A percentile compares a stretch with the other conserved stretches of the same genome.
phyloP scores from a whole-genome alignment of 164 flowering plant genomes.

The Brasenia schreberi region DNA sequence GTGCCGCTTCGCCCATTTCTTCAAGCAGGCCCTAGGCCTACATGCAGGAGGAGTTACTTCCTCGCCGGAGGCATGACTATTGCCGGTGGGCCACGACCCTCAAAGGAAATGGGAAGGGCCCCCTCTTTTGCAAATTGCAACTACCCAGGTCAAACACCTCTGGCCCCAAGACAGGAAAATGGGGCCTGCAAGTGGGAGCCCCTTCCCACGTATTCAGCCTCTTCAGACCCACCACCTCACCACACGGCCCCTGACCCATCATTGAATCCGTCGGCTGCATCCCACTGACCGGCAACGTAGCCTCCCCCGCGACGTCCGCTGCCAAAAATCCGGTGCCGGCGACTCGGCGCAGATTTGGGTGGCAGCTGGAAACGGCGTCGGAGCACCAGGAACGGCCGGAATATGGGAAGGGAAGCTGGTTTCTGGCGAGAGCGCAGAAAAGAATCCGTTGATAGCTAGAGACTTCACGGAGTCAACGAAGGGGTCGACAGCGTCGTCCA shows the following conservation, averaged over 20 bases:
- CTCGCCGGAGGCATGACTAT: too few relatives aligned
- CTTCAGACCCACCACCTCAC: neutral
- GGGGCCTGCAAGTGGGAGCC: neutral
- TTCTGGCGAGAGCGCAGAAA: neutral
- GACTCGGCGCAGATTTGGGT: neutral
- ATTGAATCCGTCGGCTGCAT: neutral
- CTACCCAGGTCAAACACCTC: neutral
- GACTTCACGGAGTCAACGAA: neutral
- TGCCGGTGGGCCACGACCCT: too few relatives aligned
- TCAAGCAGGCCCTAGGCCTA: too few relatives aligned
- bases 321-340: neutral
- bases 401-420: neutral
- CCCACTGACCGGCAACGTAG: neutral
- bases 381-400: neutral
- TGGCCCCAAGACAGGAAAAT: neutral
- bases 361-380: neutral
- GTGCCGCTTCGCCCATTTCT: too few relatives aligned
- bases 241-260: neutral
- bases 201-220: neutral
- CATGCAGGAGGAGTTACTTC: too few relatives aligned
- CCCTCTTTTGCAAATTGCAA: neutral
- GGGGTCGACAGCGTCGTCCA: slow-evolving; percentile 14
- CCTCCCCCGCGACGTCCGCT: neutral
- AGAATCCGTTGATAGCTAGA: neutral
- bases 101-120: neutral